phyloP scores from a whole-genome alignment of 441 rosid species.

The Sinapis alba region DNA sequence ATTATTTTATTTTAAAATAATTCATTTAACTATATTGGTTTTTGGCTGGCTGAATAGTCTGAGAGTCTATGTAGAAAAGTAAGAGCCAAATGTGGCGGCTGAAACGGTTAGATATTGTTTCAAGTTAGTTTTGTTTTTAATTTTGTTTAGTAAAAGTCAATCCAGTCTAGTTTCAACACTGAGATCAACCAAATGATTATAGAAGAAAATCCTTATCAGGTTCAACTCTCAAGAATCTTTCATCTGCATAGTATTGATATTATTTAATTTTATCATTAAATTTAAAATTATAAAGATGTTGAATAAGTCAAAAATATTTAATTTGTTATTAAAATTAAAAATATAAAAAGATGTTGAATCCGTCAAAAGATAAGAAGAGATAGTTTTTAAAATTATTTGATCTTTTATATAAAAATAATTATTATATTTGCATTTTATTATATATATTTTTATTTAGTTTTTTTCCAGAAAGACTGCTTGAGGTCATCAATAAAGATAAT shows the following conservation, averaged over 20 bases:
- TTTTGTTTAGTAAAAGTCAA: neutral
- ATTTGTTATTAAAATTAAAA: too few species aligned
- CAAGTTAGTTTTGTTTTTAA: neutral
- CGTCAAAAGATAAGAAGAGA: neutral
- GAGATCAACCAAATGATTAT: neutral
- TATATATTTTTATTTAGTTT: too few species aligned
- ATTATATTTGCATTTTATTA: too few species aligned
- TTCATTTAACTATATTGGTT: neutral
- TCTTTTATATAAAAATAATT: too few species aligned
- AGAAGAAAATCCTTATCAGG: neutral
- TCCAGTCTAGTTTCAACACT: neutral
- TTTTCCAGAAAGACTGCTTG: neutral
- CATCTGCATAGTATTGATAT: neutral
- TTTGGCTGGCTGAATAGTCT: neutral
- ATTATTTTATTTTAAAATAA: neutral
- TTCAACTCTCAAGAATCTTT: neutral
- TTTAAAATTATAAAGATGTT: neutral
- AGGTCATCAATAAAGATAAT: neutral
- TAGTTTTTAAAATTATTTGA: too few species aligned
- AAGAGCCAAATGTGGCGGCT: slow-evolving; percentile 17
- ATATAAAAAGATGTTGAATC: neutral
- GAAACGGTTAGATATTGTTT: neutral
- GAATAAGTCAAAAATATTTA: neutral
- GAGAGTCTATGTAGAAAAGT: slow-evolving; percentile 9
- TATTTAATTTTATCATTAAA: neutral